Percentiles rank a stretch among this genome's conserved stretches.
These are phyloP conservation scores for Plectosphaerella plurivora DNA, from an alignment of 2,329 filamentous ascomycete genomes.

Conservation along the genomic window DNA sequence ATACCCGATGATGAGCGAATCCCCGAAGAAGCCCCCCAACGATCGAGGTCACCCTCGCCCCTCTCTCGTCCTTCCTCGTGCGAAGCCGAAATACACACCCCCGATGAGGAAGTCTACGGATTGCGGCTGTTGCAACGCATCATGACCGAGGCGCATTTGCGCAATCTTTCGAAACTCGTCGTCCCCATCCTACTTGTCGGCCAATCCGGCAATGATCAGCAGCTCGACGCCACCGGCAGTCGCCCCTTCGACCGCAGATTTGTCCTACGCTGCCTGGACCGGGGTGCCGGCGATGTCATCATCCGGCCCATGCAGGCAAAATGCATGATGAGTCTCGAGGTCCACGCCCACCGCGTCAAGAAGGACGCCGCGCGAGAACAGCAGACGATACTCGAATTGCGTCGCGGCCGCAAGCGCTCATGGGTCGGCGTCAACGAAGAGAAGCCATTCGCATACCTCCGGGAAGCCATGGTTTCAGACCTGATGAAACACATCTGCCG, in stretches of 20 bases:
- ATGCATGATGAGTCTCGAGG: constrained; percentile 69
- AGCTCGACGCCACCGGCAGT: constrained; percentile 16
- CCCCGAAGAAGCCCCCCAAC: constrained; percentile 23
- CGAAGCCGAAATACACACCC: constrained; percentile 33
- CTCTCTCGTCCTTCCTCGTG: constrained; percentile 28
- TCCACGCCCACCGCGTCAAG: constrained; percentile 79
- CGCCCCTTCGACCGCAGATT: constrained; percentile 35
- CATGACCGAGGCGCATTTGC: constrained; percentile 52
- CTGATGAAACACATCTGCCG: constrained; percentile 88
- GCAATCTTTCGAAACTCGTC: constrained; percentile 51
- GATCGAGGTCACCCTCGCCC: constrained; percentile 40
- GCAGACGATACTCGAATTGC: constrained; percentile 65
- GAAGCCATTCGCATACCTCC: constrained; percentile 81
- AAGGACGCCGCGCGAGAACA: constrained; percentile 73
- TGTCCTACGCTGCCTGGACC: constrained; percentile 72
- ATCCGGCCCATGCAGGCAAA: constrained; percentile 72
- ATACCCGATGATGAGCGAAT: constrained; percentile 46
- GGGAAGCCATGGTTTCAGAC: constrained; percentile 89
- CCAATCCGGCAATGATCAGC: constrained; percentile 24
- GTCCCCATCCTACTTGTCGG: constrained; percentile 45
- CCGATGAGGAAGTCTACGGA: constrained; percentile 49
- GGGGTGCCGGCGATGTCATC: constrained; percentile 82
- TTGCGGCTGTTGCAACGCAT: constrained; percentile 51
- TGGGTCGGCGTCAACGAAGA: constrained; percentile 87
- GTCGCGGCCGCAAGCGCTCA: constrained; percentile 75